phyloP scores from a whole-genome alignment of 495 filamentous ascomycete species.

The Penicillium tannophilum region DNA sequence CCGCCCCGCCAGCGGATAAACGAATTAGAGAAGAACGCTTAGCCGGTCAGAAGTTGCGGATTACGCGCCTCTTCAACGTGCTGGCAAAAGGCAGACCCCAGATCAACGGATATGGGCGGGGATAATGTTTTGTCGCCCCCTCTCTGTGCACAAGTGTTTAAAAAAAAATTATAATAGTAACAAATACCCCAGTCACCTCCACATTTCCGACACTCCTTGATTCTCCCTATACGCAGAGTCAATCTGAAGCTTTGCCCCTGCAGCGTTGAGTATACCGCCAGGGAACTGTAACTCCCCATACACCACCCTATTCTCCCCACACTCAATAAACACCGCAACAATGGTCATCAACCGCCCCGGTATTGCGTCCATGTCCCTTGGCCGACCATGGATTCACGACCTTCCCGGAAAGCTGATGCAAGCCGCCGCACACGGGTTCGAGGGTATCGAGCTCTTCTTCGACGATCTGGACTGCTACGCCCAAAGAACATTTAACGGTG shows the following conservation, averaged over 20 bases:
- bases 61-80: neutral
- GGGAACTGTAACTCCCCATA: neutral
- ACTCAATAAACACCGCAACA: constrained; percentile 8
- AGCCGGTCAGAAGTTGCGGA: constrained; percentile 17
- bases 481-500: constrained; percentile 51
- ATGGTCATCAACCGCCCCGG: constrained; percentile 48
- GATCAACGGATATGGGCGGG: constrained; percentile 7
- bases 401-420: constrained; percentile 66
- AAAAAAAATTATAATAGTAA: constrained; percentile 3
- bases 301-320: constrained; percentile 2
- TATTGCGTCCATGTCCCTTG: constrained; percentile 74
- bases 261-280: neutral
- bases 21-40: constrained; percentile 12
- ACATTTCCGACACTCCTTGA: neutral
- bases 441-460: constrained; percentile 77
- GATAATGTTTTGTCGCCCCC: constrained; percentile 27
- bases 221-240: neutral
- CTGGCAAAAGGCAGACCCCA: constrained; percentile 13
- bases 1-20: neutral
- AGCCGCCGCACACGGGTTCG: constrained; percentile 64
- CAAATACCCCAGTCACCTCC: neutral
- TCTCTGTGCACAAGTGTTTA: neutral
- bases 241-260: neutral
- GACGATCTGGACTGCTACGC: constrained; percentile 74
- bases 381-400: constrained; percentile 65